Base-by-base conservation (phyloP, 176 grass and related monocot species). In the Avena insularis region DNA sequence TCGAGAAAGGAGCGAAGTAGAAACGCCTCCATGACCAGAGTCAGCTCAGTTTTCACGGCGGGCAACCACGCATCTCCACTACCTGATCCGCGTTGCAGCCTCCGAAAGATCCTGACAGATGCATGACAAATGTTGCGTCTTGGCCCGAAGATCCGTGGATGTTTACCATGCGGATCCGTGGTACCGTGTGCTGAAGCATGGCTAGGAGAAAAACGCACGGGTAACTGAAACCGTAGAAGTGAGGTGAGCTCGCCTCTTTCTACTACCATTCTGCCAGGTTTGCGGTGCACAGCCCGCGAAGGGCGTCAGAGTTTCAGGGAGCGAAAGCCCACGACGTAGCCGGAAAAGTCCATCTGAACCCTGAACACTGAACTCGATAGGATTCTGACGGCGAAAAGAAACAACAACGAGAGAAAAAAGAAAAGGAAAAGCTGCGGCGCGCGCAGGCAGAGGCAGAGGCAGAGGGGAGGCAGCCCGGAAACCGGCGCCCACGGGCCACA, bases 301-400 rank as follows among this genome's bases (percentile, higher is more conserved):
- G 46, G 79, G 4, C 51, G 6, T 56, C 51, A 12, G 19, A 0
- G 14, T 9, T 64, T 17, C 40, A 27, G 59, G 13, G 21, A 15
- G 78, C 36, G 45, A 63, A 48, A 80, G 23, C 23, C 61, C 23
- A 31, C 4, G n/a, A 64, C 13, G 40, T 5, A 48, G 58, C 59
- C 78, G 59, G 74, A 77, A 77, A 49, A 64, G 36, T 16, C 14
- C 59, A 12, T 84, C 54, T 84, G 82, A 84, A 46, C 7, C 1
- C 21, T 64, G 46, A 47, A 46, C 43, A 45, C 75, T 35, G 27
- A 65, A 20, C 17, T 54, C 61, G 46, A 21, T 20, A 9, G 79
- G 53, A 10, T 57, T 57, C 33, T 57, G 64, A 70, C 62, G 17
- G 50, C 5, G 27, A 9, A 47, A 20, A 12, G 12, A 47, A 65